Conservation (phyloP, 2,329 filamentous ascomycete genomes). For the Blumeria hordei region DNA sequence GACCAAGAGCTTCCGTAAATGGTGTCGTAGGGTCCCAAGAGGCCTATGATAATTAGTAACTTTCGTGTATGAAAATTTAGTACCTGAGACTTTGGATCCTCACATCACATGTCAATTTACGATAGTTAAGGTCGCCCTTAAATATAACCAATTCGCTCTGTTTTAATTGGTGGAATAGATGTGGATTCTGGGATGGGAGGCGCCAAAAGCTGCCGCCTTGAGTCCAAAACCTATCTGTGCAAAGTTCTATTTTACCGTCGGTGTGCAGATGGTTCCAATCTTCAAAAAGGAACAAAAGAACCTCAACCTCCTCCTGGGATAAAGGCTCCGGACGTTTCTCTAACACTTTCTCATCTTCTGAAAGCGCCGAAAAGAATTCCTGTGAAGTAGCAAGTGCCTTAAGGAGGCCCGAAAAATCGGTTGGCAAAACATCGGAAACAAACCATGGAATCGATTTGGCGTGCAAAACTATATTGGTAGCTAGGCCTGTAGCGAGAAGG, state of each 20-base stretch:
- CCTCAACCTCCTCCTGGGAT: conserved; percentile 37
- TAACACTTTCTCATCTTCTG: conserved; percentile 37
- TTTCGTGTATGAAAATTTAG: neutral
- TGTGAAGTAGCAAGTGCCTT: conserved; percentile 55
- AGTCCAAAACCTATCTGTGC: conserved; percentile 84
- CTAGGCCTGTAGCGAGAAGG: conserved; percentile 59
- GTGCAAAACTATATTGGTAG: conserved; percentile 68
- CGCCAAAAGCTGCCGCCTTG: conserved; percentile 72
- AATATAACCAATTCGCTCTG: conserved; percentile 74
- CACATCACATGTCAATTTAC: conserved; percentile 78
- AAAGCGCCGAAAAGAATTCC: conserved; percentile 51
- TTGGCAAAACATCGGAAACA: conserved; percentile 78
- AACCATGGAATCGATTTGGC: conserved; percentile 97
- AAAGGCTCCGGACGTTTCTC: conserved; percentile 35
- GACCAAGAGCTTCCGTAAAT: conserved; percentile 65
- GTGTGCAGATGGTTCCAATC: conserved; percentile 61
- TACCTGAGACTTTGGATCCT: conserved; percentile 15
- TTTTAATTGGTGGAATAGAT: conserved; percentile 52
- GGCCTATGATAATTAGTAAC: conserved; percentile 22
- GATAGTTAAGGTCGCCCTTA: conserved; percentile 93
- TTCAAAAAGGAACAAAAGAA: conserved; percentile 54
- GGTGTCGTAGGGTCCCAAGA: conserved; percentile 72
- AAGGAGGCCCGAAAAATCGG: conserved; percentile 65
- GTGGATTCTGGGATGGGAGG: conserved; percentile 41
- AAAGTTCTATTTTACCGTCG: conserved; percentile 61